These are phyloP conservation scores for Ambrosia hybrid DNA, from an alignment of 140 eudicot genomes.

Conservation along the genomic window DNA sequence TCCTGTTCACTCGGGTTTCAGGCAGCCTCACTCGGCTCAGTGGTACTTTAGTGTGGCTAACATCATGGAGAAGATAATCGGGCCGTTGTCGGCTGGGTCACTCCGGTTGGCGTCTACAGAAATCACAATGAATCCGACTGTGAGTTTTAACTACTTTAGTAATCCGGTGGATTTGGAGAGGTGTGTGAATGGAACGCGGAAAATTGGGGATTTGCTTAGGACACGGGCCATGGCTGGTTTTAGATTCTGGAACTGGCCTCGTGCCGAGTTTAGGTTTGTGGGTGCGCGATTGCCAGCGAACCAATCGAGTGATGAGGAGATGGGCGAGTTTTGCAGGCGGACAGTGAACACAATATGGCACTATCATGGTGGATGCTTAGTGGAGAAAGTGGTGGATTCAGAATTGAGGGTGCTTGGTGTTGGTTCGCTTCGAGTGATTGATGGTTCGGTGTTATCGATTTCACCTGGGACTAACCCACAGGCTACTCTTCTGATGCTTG, in stretches of 20 bases:
- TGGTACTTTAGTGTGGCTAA: constrained; percentile 31
- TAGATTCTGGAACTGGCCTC: constrained; percentile 35
- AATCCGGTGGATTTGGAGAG: constrained; percentile 35
- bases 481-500: constrained; percentile 40
- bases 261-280: constrained; percentile 35
- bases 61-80: constrained; percentile 37
- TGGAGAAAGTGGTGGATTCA: constrained; percentile 34
- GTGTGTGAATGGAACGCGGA: constrained; percentile 43
- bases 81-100: constrained; percentile 33
- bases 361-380: constrained; percentile 37
- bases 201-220: constrained; percentile 30
- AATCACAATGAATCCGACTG: constrained; percentile 20
- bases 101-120: constrained; percentile 34
- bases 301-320: constrained; percentile 33
- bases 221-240: constrained; percentile 30
- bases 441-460: constrained; percentile 28
- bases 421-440: constrained; percentile 35
- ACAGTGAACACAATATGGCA: constrained; percentile 41
- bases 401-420: constrained; percentile 32
- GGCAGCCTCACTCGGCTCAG: constrained; percentile 25
- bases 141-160: constrained; percentile 42
- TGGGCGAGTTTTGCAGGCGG: constrained; percentile 35
- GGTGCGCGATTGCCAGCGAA: constrained; percentile 23
- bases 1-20: constrained; percentile 26
- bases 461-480: constrained; percentile 41